These are phyloP conservation scores for Hibiscus tridactylites DNA, from an alignment of 345 rosid species.

Conservation along the genomic window DNA sequence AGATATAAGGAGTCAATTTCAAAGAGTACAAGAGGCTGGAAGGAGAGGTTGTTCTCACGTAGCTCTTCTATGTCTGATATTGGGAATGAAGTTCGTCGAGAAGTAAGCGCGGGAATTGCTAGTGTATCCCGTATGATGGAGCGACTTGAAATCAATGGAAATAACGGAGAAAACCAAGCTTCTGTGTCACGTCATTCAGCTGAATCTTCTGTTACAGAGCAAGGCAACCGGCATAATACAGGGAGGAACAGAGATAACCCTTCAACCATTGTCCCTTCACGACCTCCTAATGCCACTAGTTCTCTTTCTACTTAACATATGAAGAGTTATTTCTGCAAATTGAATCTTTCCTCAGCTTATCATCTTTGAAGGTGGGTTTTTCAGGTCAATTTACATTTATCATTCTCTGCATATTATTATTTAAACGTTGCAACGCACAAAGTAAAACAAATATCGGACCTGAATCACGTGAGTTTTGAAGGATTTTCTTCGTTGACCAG, in stretches of 20 bases:
- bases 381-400: neutral
- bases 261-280: conserved; percentile 18
- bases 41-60: conserved; percentile 54
- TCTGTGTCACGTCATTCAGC: conserved; percentile 22
- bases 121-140: conserved; percentile 42
- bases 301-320: conserved; percentile 27
- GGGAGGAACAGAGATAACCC: conserved; percentile 20
- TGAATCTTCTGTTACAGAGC: conserved; percentile 21
- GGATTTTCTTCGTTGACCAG: neutral
- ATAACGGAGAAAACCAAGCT: conserved; percentile 20
- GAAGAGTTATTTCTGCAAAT: conserved; percentile 12
- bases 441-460: neutral
- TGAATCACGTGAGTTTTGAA: neutral
- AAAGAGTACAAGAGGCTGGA: conserved; percentile 65
- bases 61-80: conserved; percentile 32
- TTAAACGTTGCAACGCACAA: neutral
- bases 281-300: conserved; percentile 22
- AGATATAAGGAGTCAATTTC: conserved; percentile 65
- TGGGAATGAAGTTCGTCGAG: conserved; percentile 44
- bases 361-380: conserved; percentile 36
- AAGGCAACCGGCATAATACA: conserved; percentile 18
- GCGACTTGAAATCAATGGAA: conserved; percentile 32
- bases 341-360: conserved; percentile 38
- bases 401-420: neutral
- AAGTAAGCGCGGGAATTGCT: conserved; percentile 40